phyloP scores from a whole-genome alignment of 345 rosid genomes.

The Camelina sativa region DNA sequence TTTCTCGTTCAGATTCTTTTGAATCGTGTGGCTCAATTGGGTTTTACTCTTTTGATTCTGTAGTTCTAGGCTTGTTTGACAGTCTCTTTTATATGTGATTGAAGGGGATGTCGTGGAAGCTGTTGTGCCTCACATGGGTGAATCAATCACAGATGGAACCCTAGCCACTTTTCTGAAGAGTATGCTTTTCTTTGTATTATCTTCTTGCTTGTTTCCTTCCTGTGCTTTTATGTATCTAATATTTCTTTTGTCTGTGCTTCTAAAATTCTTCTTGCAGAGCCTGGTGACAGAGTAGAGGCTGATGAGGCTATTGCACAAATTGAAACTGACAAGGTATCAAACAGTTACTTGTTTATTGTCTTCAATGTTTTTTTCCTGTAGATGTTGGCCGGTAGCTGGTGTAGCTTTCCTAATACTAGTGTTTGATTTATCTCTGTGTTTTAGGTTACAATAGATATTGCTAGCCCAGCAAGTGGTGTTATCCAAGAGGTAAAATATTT shows the following conservation, averaged over 20 bases:
- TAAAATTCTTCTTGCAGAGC: slow-evolving; percentile 53
- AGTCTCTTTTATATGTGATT: slow-evolving; percentile 35
- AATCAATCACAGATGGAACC: slow-evolving; percentile 90
- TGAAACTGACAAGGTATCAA: slow-evolving; percentile 90
- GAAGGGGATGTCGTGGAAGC: slow-evolving; percentile 74
- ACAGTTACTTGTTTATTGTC: not conserved
- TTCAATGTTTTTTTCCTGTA: not conserved
- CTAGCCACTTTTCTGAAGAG: slow-evolving; percentile 74
- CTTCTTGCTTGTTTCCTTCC: not conserved
- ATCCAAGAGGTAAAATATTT: slow-evolving; percentile 62
- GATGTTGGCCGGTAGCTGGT: slow-evolving; percentile 2
- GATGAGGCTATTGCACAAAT: slow-evolving; percentile 97
- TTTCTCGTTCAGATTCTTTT: slow-evolving; percentile 20
- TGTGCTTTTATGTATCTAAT: not conserved
- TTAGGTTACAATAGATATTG: slow-evolving; percentile 85
- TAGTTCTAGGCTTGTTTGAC: slow-evolving; percentile 14
- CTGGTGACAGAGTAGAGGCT: slow-evolving; percentile 87
- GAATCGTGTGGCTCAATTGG: not conserved
- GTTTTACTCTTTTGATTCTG: not conserved
- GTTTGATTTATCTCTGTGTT: slow-evolving; percentile 23
- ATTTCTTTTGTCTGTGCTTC: not conserved
- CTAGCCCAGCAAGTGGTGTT: slow-evolving; percentile 87
- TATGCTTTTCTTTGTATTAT: slow-evolving; percentile 44
- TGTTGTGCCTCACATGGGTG: slow-evolving; percentile 91
- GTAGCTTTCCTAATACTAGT: slow-evolving; percentile 27